Base-by-base conservation (phyloP, 495 filamentous ascomycete genomes). In the Cercophora scortea region DNA sequence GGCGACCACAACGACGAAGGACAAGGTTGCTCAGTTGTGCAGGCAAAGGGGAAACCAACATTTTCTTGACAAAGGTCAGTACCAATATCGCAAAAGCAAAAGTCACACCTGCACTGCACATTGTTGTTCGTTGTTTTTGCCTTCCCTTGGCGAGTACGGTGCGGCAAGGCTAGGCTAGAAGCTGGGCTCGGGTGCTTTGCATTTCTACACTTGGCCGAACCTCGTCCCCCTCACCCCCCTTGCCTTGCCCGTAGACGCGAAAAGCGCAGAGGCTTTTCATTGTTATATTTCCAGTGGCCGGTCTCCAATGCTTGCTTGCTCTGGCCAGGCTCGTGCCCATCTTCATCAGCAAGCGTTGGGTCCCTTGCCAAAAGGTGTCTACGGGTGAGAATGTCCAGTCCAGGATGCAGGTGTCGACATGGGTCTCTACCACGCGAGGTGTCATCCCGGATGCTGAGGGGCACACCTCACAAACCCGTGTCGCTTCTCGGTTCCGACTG, bases 61-160 rank as follows among this genome's bases (percentile, higher is more conserved):
- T 40, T 41, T 41, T 53, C 54, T 45, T 11, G 10, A 48, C 19
- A 25, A 49, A 65, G 57, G 62, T 65, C 45, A 65, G 62, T 64
- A 48, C 59, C 50, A 58, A 48, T 49, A 54, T 54, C 39, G 32
- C n/a, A 60, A 60, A 59, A 56, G 57, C 57, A 38, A 38, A 38
- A 25, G 25, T 25, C 25, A 25, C 25, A 25, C 34, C 33, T 25
- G 25, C 25, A 25, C 32, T 42, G 12, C 44, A 9, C 12, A 51
- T 42, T 39, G 4, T 8, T 18, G 32, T 10, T 39, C 38, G 38
- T 41, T 41, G 38, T 16, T 41, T 41, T 41, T 16, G 12, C 15
- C 38, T 41, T 16, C 15, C n/a, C 15, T 41, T 41, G 38, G 15
- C 38, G 38, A 41, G 38, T 7, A 12, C 12, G 38, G 11, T 41